A percentile compares a stretch with the other conserved stretches of the same genome.
Conservation (phyloP, 805 yeast genomes). For the Metschnikowia lunata region DNA sequence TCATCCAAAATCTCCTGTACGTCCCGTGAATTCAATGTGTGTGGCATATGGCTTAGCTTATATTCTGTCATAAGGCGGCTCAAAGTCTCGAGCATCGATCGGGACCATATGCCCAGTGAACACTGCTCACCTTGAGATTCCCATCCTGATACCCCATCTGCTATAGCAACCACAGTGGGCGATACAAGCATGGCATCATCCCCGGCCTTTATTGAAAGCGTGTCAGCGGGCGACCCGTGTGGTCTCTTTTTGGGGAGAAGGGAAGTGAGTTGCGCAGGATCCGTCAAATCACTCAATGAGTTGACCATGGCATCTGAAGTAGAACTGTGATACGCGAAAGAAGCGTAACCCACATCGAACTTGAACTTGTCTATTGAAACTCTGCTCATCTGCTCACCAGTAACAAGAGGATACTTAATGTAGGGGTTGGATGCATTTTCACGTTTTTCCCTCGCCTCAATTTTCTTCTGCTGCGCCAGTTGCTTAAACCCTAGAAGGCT, state of each 20-base stretch:
- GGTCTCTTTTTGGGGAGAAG: slow-evolving; percentile 48
- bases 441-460: slow-evolving; percentile 16
- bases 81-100: slow-evolving; percentile 49
- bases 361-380: slow-evolving; percentile 32
- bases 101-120: slow-evolving; percentile 49
- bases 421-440: slow-evolving; percentile 32
- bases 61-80: slow-evolving; percentile 44
- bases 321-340: slow-evolving; percentile 46
- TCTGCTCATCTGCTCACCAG: slow-evolving; percentile 35
- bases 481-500: slow-evolving; percentile 7
- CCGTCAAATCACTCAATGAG: slow-evolving; percentile 49
- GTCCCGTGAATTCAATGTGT: slow-evolving; percentile 37
- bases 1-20: slow-evolving; percentile 43
- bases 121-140: slow-evolving; percentile 39
- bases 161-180: slow-evolving; percentile 49
- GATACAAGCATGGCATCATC: slow-evolving; percentile 56
- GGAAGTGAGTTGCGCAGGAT: slow-evolving; percentile 41
- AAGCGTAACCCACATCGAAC: slow-evolving; percentile 42
- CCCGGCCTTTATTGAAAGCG: slow-evolving; percentile 49
- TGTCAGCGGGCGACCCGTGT: slow-evolving; percentile 49
- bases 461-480: slow-evolving; percentile 9
- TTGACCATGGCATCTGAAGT: slow-evolving; percentile 37
- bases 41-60: slow-evolving; percentile 36
- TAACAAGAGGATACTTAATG: slow-evolving; percentile 38
- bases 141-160: slow-evolving; percentile 59